phyloP scores from a whole-genome alignment of 2,329 filamentous ascomycete species.

The Curvularia lunata region DNA sequence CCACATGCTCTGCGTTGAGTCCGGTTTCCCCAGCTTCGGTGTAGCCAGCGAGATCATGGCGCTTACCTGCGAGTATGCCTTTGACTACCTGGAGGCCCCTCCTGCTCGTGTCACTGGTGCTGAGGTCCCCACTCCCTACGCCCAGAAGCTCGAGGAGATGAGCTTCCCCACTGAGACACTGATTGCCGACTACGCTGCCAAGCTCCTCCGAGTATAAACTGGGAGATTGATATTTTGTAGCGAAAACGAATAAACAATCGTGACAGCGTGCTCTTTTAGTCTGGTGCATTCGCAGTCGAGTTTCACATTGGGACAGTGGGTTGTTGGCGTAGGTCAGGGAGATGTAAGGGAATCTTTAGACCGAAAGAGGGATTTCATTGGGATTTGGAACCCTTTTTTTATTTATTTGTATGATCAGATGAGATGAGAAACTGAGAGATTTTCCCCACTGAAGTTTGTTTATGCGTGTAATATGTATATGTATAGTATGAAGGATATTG shows the following conservation, averaged over 20 bases:
- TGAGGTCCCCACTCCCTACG: constrained; percentile 96
- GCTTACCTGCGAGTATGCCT: constrained; percentile 94
- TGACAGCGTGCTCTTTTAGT: neutral
- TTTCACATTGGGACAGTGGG: neutral
- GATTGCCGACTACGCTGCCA: constrained; percentile 86
- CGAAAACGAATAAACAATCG: neutral
- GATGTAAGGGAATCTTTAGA: constrained; percentile 1
- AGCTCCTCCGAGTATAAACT: constrained; percentile 77
- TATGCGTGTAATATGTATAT: neutral
- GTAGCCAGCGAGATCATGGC: constrained; percentile 92
- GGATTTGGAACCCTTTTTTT: constrained; percentile 5
- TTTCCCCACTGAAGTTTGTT: neutral
- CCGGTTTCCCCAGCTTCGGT: constrained; percentile 94
- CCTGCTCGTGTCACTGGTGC: constrained; percentile 94
- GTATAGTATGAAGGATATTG: neutral
- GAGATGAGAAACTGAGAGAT: constrained; percentile 4
- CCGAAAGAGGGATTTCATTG: constrained; percentile 1
- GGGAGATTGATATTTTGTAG: neutral
- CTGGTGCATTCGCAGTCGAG: neutral
- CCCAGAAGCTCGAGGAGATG: constrained; percentile 91
- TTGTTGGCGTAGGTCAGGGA: constrained; percentile 2
- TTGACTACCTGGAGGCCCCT: constrained; percentile 95
- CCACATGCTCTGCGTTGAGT: constrained; percentile 89
- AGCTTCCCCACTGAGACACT: constrained; percentile 88
- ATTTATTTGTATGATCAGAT: constrained; percentile 35